These are phyloP conservation scores for Pilobolus umbonatus DNA, from an alignment of 192 early-diverging fungal genomes.

Conservation along the genomic window DNA sequence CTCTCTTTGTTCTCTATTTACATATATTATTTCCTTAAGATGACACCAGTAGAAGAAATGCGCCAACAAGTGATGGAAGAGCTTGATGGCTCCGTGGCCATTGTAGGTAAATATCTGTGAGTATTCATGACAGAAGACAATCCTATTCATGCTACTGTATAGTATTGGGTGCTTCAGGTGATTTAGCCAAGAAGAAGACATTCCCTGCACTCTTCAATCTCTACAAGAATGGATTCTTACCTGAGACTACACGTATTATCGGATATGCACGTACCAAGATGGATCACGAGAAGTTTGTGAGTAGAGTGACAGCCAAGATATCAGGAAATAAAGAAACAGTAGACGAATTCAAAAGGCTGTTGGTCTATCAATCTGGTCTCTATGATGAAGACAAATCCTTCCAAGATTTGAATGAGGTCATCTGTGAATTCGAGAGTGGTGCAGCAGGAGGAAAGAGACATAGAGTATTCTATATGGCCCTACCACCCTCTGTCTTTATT, in stretches of 20 bases:
- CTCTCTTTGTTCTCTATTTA: neutral
- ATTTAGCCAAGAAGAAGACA: conserved; percentile 96
- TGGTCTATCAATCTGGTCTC: conserved; percentile 73
- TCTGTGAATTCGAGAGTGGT: conserved; percentile 53
- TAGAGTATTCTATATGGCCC: conserved; percentile 74
- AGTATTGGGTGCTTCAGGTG: conserved; percentile 83
- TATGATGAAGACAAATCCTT: conserved; percentile 78
- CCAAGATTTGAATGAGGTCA: conserved; percentile 49
- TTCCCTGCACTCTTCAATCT: conserved; percentile 91
- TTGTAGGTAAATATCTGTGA: conserved; percentile 11
- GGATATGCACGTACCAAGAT: conserved; percentile 89
- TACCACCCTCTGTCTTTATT: conserved; percentile 91
- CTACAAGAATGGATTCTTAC: conserved; percentile 74
- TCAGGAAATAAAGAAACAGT: conserved; percentile 16
- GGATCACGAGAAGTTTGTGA: conserved; percentile 68
- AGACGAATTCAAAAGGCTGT: conserved; percentile 58
- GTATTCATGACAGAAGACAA: neutral
- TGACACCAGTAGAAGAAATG: conserved; percentile 20
- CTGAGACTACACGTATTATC: conserved; percentile 65
- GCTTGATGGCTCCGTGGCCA: conserved; percentile 15
- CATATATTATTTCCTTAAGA: neutral
- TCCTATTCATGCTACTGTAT: neutral
- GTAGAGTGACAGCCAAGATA: conserved; percentile 65
- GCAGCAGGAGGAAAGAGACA: conserved; percentile 25
- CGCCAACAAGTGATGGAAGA: conserved; percentile 16